Evolutionary conservation across 306 rosid genomes (phyloP).

Genomic region (Pueraria montana): DNA sequence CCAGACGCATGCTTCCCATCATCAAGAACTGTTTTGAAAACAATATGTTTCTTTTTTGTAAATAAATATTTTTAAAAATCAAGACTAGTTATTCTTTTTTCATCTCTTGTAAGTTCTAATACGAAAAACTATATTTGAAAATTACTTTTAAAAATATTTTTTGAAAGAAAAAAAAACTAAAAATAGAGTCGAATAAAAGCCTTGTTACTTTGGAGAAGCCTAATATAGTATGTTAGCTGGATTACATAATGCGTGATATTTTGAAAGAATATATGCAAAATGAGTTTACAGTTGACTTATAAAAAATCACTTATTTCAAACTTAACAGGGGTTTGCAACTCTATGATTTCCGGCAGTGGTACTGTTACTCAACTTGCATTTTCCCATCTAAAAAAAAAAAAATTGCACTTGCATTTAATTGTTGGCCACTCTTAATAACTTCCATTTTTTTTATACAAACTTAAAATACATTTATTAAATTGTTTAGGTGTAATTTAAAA

Average conservation of each 20-base stretch:
- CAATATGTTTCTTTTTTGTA: no score
- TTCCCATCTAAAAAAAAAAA: not conserved
- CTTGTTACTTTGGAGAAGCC: not conserved
- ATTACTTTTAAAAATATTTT: no score
- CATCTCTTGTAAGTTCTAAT: no score
- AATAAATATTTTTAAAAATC: no score
- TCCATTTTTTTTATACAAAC: no score
- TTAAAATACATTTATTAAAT: no score
- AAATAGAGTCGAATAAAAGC: not conserved
- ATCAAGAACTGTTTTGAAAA: no score
- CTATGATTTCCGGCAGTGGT: not conserved
- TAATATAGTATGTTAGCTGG: not conserved
- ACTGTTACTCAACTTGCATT: not conserved
- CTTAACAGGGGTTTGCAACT: not conserved
- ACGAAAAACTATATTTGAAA: no score
- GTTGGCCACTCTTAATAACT: no score
- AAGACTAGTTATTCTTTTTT: no score
- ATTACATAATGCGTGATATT: not conserved
- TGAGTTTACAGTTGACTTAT: not conserved
- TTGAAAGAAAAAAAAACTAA: not conserved
- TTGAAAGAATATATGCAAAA: not conserved
- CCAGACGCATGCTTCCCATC: no score
- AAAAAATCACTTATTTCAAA: not conserved
- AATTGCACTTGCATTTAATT: not conserved
- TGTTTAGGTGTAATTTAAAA: no score